Evolutionary conservation across 805 yeast genomes (phyloP).

Genomic region (Sungouiozyma ichnusensis): DNA sequence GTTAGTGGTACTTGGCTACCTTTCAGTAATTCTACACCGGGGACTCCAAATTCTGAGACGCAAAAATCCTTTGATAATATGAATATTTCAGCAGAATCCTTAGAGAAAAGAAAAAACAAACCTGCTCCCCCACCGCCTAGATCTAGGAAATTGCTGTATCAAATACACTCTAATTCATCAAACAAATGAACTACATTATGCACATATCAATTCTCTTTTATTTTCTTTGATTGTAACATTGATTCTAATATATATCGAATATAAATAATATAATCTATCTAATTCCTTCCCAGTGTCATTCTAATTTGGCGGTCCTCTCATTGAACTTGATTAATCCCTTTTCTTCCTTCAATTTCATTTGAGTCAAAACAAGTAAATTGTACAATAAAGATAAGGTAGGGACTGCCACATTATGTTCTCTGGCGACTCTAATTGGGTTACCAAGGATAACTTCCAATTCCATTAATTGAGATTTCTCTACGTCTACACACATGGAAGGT

Average conservation of each 20-base stretch:
- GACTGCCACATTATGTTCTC: slow-evolving; percentile 36
- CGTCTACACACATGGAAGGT: slow-evolving; percentile 66
- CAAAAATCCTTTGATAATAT: slow-evolving; percentile 3
- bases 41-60: slow-evolving; percentile 3
- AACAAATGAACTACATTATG: background rate
- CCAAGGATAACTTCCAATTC: slow-evolving; percentile 65
- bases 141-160: slow-evolving; percentile 14
- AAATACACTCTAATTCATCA: slow-evolving; percentile 14
- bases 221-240: background rate
- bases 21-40: slow-evolving; percentile 4
- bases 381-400: slow-evolving; percentile 55
- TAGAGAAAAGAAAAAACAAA: slow-evolving; percentile 25
- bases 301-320: slow-evolving; percentile 7
- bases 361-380: slow-evolving; percentile 47
- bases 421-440: slow-evolving; percentile 45
- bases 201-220: background rate
- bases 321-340: slow-evolving; percentile 33
- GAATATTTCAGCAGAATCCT: slow-evolving; percentile 28
- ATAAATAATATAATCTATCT: background rate
- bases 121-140: slow-evolving; percentile 30
- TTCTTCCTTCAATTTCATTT: slow-evolving; percentile 49
- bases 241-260: background rate
- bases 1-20: slow-evolving; percentile 13
- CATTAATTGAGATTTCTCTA: slow-evolving; percentile 48
- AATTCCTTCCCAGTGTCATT: background rate